Evolutionary conservation across 768 basidiomycete genomes (phyloP).

Genomic region (Chalciporus chontae): DNA sequence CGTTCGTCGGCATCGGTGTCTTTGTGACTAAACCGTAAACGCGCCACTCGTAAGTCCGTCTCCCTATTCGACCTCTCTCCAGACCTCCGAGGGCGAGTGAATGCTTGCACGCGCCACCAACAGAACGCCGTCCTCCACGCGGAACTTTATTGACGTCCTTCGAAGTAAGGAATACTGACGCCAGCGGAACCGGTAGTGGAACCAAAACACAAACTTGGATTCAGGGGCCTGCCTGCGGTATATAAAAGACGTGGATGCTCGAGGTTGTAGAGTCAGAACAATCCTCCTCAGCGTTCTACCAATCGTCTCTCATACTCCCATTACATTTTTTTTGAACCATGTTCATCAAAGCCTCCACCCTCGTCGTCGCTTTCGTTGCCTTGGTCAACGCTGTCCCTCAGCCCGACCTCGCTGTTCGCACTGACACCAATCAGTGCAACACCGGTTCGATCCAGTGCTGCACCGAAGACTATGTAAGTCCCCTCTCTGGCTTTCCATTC

Average conservation of each 20-base stretch:
- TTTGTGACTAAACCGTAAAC: not conserved
- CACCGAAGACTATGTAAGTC: not conserved
- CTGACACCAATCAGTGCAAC: constrained; percentile 9
- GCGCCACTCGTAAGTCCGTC: not conserved
- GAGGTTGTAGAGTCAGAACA: not conserved
- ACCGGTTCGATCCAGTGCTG: constrained; percentile 12
- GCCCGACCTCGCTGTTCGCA: not conserved
- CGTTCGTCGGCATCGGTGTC: not conserved
- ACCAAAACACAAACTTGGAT: not conserved
- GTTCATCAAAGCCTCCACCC: constrained; percentile 9
- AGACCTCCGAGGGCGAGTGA: too few species aligned
- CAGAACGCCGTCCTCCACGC: not conserved
- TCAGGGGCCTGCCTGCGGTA: not conserved
- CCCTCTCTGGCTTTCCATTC: not conserved
- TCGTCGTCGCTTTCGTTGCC: constrained; percentile 15
- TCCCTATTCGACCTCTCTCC: not conserved
- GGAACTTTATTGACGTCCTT: not conserved
- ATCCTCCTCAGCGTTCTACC: not conserved
- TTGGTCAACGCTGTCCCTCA: constrained; percentile 3
- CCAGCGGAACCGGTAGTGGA: not conserved
- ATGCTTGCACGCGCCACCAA: not conserved
- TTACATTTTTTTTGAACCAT: constrained; percentile 5
- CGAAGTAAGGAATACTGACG: not conserved
- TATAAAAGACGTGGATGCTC: not conserved
- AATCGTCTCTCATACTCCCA: not conserved